These are phyloP conservation scores for Boletus fagicola DNA, from an alignment of 768 basidiomycete species.

Conservation along the genomic window DNA sequence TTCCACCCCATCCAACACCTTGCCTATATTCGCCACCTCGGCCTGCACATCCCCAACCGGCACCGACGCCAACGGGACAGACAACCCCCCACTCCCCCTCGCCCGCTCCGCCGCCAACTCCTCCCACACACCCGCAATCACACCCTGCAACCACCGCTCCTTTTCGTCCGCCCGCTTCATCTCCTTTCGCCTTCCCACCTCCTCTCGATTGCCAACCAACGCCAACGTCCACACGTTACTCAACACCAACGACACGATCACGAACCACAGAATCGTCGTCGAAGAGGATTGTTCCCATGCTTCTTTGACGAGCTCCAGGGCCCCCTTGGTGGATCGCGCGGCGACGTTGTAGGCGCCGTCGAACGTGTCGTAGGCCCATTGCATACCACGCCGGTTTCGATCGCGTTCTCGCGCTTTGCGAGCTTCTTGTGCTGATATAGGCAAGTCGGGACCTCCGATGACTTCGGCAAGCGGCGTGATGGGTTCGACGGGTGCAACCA, in stretches of 20 bases:
- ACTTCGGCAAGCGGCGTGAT: slow-evolving; percentile 27
- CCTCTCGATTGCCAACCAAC: slow-evolving; percentile 48
- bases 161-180: slow-evolving; percentile 58
- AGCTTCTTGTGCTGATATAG: slow-evolving; percentile 12
- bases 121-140: slow-evolving; percentile 71
- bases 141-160: slow-evolving; percentile 72
- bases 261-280: slow-evolving; percentile 68
- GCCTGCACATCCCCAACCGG: slow-evolving; percentile 38
- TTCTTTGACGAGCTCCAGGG: slow-evolving; percentile 74
- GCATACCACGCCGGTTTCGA: slow-evolving; percentile 68
- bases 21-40: slow-evolving; percentile 48
- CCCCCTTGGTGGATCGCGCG: slow-evolving; percentile 63
- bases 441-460: slow-evolving; percentile 7
- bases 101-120: slow-evolving; percentile 54
- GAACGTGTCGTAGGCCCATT: slow-evolving; percentile 89
- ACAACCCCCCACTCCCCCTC: slow-evolving; percentile 13
- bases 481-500: slow-evolving; percentile 47
- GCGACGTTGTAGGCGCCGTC: slow-evolving; percentile 74
- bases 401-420: slow-evolving; percentile 62
- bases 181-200: slow-evolving; percentile 45
- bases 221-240: slow-evolving; percentile 74
- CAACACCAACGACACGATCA: slow-evolving; percentile 69
- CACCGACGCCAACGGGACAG: slow-evolving; percentile 18
- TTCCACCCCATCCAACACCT: slow-evolving; percentile 57
- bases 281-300: slow-evolving; percentile 76